phyloP scores from a whole-genome alignment of 2,329 filamentous ascomycete genomes.

The Sporothrix pseudoabietina region DNA sequence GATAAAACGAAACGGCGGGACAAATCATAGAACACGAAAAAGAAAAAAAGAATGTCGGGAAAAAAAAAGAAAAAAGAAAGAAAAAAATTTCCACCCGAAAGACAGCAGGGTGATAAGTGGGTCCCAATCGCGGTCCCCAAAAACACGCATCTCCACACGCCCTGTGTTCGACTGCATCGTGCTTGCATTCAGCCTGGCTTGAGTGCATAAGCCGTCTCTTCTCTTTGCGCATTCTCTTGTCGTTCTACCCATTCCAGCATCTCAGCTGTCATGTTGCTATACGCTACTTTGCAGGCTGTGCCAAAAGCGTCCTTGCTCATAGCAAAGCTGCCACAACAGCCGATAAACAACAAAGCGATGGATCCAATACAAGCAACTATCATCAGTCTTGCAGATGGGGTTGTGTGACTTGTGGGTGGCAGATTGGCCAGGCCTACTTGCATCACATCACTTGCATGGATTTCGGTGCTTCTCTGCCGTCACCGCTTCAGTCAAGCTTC shows the following conservation, averaged over 20 bases:
- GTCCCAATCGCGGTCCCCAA: not conserved
- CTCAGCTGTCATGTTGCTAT: not conserved
- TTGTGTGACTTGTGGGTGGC: not conserved
- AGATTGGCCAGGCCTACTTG: not conserved
- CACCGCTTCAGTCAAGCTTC: not conserved
- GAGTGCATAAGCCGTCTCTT: not conserved
- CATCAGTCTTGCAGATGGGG: not conserved
- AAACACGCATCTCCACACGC: constrained; percentile 14
- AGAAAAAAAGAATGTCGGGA: not conserved
- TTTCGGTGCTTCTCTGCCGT: constrained; percentile 8
- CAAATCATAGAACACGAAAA: not conserved
- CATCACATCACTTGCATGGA: not conserved
- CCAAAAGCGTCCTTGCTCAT: constrained; percentile 8
- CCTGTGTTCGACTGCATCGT: not conserved
- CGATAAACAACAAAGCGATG: not conserved
- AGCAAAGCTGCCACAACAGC: not conserved
- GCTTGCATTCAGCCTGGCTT: not conserved
- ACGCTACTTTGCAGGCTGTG: constrained; percentile 11
- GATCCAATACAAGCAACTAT: not conserved
- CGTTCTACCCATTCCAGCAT: not conserved
- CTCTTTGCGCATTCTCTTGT: not conserved
- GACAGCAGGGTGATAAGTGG: not conserved
- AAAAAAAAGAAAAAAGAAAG: not conserved
- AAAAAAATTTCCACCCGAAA: not conserved
- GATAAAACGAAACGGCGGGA: no score